Percentiles rank a stretch among this genome's conserved stretches.
Conservation (phyloP, 352 stramenopile species). For the Phytophthora syringae region DNA sequence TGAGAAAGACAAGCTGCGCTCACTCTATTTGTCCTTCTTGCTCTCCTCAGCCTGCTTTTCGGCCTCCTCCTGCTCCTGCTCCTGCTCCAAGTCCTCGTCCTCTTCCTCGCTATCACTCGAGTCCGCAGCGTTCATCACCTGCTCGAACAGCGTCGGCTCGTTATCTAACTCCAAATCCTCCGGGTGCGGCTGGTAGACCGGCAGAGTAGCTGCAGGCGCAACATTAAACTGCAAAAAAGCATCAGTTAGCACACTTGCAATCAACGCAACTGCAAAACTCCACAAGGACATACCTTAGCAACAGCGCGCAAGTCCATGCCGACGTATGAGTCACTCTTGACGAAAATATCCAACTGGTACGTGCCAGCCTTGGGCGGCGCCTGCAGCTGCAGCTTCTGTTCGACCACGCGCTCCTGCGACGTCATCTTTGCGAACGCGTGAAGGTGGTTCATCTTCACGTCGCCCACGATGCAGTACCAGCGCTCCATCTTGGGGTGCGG, state of each 20-base stretch:
- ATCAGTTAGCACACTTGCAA: conserved; percentile 6
- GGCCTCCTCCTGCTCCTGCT: conserved; percentile 50
- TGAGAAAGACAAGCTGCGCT: conserved; percentile 36
- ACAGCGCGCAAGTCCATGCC: conserved; percentile 94
- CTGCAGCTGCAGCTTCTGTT: conserved; percentile 97
- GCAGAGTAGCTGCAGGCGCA: conserved; percentile 91
- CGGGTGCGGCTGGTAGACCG: conserved; percentile 96
- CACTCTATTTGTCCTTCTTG: conserved; percentile 73
- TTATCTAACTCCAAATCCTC: conserved; percentile 99
- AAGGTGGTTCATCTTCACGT: conserved; percentile 94
- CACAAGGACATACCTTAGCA: conserved; percentile 73
- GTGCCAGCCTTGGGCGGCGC: conserved; percentile 93
- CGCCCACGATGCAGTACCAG: conserved; percentile 97
- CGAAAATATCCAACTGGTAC: conserved; percentile 97
- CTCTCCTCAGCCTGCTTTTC: conserved; percentile 67
- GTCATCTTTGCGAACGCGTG: conserved; percentile 97
- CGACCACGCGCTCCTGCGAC: conserved; percentile 85
- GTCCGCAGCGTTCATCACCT: conserved; percentile 92
- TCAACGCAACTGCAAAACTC: not conserved
- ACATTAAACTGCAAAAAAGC: conserved; percentile 88
- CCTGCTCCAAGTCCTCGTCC: conserved; percentile 57
- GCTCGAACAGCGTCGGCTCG: conserved; percentile 99
- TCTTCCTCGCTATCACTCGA: conserved; percentile 90
- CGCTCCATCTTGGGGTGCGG: conserved; percentile 96
- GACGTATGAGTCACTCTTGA: conserved; percentile 98